phyloP scores from a whole-genome alignment of 257 asterid species.

The Scutellaria minor region DNA sequence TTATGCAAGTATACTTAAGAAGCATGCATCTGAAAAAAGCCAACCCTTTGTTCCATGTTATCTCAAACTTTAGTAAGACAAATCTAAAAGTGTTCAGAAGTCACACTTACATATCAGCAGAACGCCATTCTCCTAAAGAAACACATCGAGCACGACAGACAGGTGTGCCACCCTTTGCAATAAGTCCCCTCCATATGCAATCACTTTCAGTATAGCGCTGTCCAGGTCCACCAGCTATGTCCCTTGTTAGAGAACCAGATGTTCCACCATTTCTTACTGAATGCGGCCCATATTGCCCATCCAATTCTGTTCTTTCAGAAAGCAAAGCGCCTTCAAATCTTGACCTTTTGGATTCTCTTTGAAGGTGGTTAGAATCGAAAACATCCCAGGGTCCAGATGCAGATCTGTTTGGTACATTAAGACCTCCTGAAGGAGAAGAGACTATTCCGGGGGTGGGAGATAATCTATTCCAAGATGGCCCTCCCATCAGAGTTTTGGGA shows the following conservation, averaged over 20 bases:
- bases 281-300: conserved; percentile 53
- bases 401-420: conserved; percentile 50
- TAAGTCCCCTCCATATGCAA: conserved; percentile 88
- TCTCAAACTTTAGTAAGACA: conserved; percentile 24
- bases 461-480: conserved; percentile 73
- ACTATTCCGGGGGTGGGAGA: conserved; percentile 70
- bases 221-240: conserved; percentile 46
- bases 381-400: conserved; percentile 73
- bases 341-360: conserved; percentile 81
- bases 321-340: conserved; percentile 65
- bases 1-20: conserved; percentile 23
- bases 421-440: conserved; percentile 66
- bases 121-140: conserved; percentile 71
- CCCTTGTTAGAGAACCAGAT: conserved; percentile 50
- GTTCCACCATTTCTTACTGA: conserved; percentile 40
- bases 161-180: conserved; percentile 93
- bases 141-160: conserved; percentile 98
- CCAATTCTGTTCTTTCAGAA: conserved; percentile 52
- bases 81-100: conserved; percentile 21
- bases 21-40: conserved; percentile 29
- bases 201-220: conserved; percentile 54
- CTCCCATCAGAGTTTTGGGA: conserved; percentile 61
- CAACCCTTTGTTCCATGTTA: background rate
- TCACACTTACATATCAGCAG: conserved; percentile 72
- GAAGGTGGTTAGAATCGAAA: conserved; percentile 65